These are phyloP conservation scores for Pleurotus citrinopileatus DNA, from an alignment of 768 basidiomycete genomes.

Conservation along the genomic window DNA sequence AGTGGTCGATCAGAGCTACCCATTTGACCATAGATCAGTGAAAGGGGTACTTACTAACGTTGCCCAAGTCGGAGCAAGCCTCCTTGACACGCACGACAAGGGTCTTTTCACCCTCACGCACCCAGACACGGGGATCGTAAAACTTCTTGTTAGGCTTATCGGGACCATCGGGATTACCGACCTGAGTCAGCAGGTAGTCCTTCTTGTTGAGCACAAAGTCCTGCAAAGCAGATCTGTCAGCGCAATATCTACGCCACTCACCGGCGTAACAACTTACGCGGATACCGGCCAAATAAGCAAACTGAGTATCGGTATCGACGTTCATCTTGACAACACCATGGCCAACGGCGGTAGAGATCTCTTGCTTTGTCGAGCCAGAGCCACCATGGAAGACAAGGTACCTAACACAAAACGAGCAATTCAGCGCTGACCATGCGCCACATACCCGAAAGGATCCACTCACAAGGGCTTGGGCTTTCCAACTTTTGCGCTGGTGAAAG, in stretches of 20 bases:
- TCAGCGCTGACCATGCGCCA: no score
- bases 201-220: constrained; percentile 87
- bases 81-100: constrained; percentile 83
- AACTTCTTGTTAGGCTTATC: constrained; percentile 99
- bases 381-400: constrained; percentile 99
- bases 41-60: constrained; percentile 27
- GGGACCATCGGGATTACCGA: constrained; percentile 94
- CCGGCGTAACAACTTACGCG: constrained; percentile 40
- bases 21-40: not conserved
- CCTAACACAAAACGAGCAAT: constrained; percentile 39
- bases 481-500: constrained; percentile 65
- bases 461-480: constrained; percentile 73
- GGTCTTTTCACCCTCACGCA: constrained; percentile 97
- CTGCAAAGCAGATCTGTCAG: constrained; percentile 27
- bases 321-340: constrained; percentile 99
- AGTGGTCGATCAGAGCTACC: not conserved
- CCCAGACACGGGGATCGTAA: constrained; percentile 98
- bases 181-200: constrained; percentile 85
- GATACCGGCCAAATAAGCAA: constrained; percentile 86
- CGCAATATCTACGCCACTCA: not conserved
- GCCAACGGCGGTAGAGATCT: constrained; percentile 87
- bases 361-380: constrained; percentile 94
- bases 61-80: constrained; percentile 90
- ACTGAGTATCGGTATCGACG: constrained; percentile 94
- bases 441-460: constrained; percentile 24